Evolutionary conservation across 2,329 filamentous ascomycete species (phyloP), one percentile per base, ranked within the genome.

Genomic region (Fusarium sublunatum): DNA sequence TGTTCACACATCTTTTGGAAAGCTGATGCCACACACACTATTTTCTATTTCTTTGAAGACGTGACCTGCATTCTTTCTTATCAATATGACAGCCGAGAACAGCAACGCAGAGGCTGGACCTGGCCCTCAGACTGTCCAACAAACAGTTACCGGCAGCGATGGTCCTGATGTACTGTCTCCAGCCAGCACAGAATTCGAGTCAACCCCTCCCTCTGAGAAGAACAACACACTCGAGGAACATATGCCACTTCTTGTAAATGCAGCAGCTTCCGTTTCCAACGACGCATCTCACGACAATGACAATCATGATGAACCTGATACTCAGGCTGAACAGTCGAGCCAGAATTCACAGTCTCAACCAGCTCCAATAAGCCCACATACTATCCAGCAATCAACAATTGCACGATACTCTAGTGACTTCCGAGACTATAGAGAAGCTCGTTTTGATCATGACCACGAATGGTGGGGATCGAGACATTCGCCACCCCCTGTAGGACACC

Each of bases 401-500:
- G 22, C 26, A n/a, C 13, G 13, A 12, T 6, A 11, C 6, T 2
- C 13, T 28, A 38, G 47, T 7, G 35, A n/a, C 12, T 62, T 53
- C n/a, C 13, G 3, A 1, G n/a, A 22, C n/a, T 42, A 48, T 7
- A 36, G 19, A 28, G 2, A 39, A n/a, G 34, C 31, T 3, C 50
- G 61, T 6, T 22, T 15, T n/a, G 24, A 13, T 10, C 49, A 53
- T 13, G 10, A 10, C 31, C 7, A 15, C 3, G 7, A 38, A 5
- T 63, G 64, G 61, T 67, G 53, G 53, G 50, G 58, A 4, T 10
- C 25, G 1, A 34, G 7, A 3, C 58, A 66, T 7, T 41, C 12
- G 24, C 36, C 36, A 10, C 42, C 15, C 5, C 2, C 13, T 6
- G 7, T 19, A 2, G 56, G 39, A 34, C 7, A 64, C 9, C 44